phyloP scores from a whole-genome alignment of 495 filamentous ascomycete species.

The Neurospora sp. region DNA sequence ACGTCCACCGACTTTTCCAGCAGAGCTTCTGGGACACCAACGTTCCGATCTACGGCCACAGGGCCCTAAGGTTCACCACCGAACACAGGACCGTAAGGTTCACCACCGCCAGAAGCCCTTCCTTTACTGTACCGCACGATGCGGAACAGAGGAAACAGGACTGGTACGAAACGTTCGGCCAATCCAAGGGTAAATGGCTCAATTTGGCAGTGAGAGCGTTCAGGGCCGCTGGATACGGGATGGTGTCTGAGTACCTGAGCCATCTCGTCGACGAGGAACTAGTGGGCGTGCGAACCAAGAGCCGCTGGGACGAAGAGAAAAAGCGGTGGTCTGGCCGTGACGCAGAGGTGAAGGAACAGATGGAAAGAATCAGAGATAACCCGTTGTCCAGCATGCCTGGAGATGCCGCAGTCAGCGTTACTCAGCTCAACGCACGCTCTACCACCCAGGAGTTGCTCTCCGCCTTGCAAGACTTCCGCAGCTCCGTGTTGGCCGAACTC shows the following conservation, averaged over 20 bases:
- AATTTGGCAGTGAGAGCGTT: neutral
- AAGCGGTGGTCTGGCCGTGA: neutral
- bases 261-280: slow-evolving; percentile 18
- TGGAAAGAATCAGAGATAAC: neutral
- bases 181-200: neutral
- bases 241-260: neutral
- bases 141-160: neutral
- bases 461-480: neutral
- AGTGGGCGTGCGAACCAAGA: neutral
- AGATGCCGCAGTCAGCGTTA: neutral
- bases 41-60: neutral
- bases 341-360: neutral
- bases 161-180: neutral
- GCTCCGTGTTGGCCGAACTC: neutral
- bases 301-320: neutral
- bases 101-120: neutral
- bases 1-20: neutral
- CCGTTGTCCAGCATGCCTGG: slow-evolving; percentile 5
- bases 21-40: neutral
- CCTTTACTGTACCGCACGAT: neutral
- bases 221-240: neutral
- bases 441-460: neutral
- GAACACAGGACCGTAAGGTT: neutral
- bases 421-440: neutral
- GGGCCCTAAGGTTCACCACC: neutral